These are phyloP conservation scores for Fistulifera pelliculosa DNA, from an alignment of 108 stramenopile genomes.

Conservation along the genomic window DNA sequence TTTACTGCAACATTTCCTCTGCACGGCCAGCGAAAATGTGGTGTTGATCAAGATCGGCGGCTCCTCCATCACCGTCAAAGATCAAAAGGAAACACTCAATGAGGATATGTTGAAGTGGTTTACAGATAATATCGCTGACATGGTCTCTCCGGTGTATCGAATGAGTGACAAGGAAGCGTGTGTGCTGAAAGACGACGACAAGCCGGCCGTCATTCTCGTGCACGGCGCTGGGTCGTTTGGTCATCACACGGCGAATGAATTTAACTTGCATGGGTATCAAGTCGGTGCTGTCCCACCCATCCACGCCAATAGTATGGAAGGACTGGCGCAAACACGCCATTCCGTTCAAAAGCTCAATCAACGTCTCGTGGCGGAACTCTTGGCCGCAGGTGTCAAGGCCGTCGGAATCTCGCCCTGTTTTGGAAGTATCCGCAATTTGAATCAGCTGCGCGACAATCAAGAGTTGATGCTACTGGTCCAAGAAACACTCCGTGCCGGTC, in stretches of 20 bases:
- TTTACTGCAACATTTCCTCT: too few species aligned
- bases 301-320: conserved; percentile 32
- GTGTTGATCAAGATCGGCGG: conserved; percentile 70
- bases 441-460: conserved; percentile 3
- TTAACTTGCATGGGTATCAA: conserved; percentile 41
- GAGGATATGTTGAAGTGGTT: conserved; percentile 49
- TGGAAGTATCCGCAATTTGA: background rate
- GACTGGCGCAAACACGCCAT: conserved; percentile 39
- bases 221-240: conserved; percentile 84
- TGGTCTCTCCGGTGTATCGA: conserved; percentile 11
- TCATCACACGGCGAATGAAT: conserved; percentile 61
- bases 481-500: conserved; percentile 35
- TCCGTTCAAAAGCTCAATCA: conserved; percentile 68
- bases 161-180: conserved; percentile 5
- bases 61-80: conserved; percentile 72
- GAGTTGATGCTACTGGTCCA: background rate
- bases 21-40: conserved; percentile 6
- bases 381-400: conserved; percentile 47
- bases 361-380: conserved; percentile 29
- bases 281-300: background rate
- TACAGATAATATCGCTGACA: conserved; percentile 25
- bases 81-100: conserved; percentile 42
- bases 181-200: conserved; percentile 1
- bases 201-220: conserved; percentile 36
- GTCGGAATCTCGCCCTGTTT: conserved; percentile 68